A percentile compares a stretch with the other conserved stretches of the same genome.
phyloP scores from a whole-genome alignment of 352 stramenopile genomes.

The Phytophthora tubulina region DNA sequence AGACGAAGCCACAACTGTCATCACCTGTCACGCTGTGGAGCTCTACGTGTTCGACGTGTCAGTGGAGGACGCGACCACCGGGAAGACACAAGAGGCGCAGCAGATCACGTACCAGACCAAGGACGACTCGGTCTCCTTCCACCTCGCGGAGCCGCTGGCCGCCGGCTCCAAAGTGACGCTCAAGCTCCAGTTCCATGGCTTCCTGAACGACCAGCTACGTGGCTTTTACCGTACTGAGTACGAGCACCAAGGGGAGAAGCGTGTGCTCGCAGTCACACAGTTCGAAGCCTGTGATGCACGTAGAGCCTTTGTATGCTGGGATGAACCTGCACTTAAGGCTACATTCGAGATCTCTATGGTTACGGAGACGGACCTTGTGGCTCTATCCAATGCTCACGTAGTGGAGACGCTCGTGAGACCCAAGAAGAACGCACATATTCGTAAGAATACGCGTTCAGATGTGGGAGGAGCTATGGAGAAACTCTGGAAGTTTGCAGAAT shows the following conservation, averaged over 20 bases:
- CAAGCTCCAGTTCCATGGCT: constrained; percentile 68
- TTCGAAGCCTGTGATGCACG: constrained; percentile 90
- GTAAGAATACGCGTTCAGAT: constrained; percentile 54
- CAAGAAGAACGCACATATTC: constrained; percentile 68
- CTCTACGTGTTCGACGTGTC: constrained; percentile 86
- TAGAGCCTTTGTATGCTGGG: constrained; percentile 97
- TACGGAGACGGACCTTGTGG: constrained; percentile 91
- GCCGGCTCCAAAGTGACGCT: constrained; percentile 49
- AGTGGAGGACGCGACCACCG: constrained; percentile 48
- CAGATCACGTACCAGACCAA: constrained; percentile 61
- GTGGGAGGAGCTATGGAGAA: constrained; percentile 54
- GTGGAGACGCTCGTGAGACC: constrained; percentile 74
- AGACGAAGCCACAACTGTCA: constrained; percentile 64
- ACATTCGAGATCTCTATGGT: constrained; percentile 95
- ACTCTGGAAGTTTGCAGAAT: constrained; percentile 91
- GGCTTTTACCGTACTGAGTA: constrained; percentile 97
- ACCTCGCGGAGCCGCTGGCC: constrained; percentile 57
- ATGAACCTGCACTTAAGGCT: constrained; percentile 97
- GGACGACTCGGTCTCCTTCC: constrained; percentile 70
- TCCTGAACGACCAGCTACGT: constrained; percentile 93
- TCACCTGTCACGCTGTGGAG: constrained; percentile 96
- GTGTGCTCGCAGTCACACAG: constrained; percentile 93
- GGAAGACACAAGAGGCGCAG: constrained; percentile 43
- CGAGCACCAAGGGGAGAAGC: constrained; percentile 90
- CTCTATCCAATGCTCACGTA: constrained; percentile 97